phyloP scores from a whole-genome alignment of 1,284 basidiomycete genomes.

The Pseudozyma sp. region DNA sequence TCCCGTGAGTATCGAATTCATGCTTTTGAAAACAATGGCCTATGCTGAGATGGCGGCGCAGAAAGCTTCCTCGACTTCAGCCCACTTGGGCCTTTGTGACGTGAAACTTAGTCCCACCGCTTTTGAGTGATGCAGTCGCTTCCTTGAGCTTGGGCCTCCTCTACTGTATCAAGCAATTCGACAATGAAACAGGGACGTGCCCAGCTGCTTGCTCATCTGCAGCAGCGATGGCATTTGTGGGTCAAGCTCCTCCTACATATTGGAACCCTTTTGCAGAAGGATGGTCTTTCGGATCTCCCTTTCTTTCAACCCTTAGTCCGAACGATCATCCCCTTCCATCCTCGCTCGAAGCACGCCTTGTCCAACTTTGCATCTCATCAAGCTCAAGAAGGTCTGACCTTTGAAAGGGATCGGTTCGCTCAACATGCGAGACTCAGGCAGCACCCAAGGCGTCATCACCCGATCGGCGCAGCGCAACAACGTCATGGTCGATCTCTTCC shows the following conservation, averaged over 20 bases:
- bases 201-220: not conserved
- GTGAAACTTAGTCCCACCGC: too few relatives aligned
- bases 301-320: not conserved
- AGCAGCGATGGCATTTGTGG: not conserved
- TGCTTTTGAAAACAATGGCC: too few relatives aligned
- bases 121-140: too few relatives aligned
- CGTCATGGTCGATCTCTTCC: slow-evolving; percentile 16
- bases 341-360: not conserved
- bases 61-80: too few relatives aligned
- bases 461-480: slow-evolving; percentile 4
- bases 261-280: not conserved
- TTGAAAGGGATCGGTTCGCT: not conserved
- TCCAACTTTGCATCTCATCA: not conserved
- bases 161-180: not conserved
- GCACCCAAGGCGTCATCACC: not conserved
- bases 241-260: slow-evolving; percentile 5
- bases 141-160: not conserved
- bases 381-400: not conserved
- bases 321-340: not conserved
- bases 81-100: too few relatives aligned
- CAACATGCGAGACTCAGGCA: slow-evolving; percentile 11
- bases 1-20: too few relatives aligned
- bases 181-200: slow-evolving; percentile 1
- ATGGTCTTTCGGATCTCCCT: not conserved
- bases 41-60: too few relatives aligned